Base-by-base conservation (phyloP, 1,139 yeast species). In the Yamadazyma spencermartinsiae region DNA sequence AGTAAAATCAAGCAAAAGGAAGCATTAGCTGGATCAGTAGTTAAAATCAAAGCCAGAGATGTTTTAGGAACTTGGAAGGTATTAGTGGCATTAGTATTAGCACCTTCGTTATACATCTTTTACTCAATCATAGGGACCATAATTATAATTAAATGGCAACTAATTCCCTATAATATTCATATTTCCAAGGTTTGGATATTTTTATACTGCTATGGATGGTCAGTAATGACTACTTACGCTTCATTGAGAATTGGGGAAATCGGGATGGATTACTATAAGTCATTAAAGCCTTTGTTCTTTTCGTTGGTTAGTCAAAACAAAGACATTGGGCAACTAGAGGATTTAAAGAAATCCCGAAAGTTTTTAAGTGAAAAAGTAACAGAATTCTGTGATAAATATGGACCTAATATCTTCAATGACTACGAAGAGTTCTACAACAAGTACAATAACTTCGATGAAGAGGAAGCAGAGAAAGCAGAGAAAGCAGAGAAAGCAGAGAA, bases 331-430 rank as follows among this genome's bases (percentile, higher is more conserved):
- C 52, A 71, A 45, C 61, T 88, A 31, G 69, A 72, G 27, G 67
- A 76, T 36, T 68, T 88, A 49, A 79, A 84, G 49, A 52, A 63
- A 19, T 70, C 74, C 15, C 68, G 96, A 38, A 61, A 66, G 29
- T 68, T 65, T 34, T 67, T 88, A 39, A 75, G 84, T 2, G 61
- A 58, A 30, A 75, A 79, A 44, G 85, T 88, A 32, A 79, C 87
- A 11, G 80, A 77, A 25, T 68, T 81, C 18, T 85, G 89, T 45
- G 81, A 86, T 53, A 75, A 74, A 36, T 73, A 81, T 41, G 96
- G 96, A 0, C 95, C 95, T 0, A 74, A 76, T 49, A 60, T 88
- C 45, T 88, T 81, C 66, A 87, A 89, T 10, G 95, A 88, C 58
- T 70, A 60, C 44, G 61, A 60, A 28, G 50, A 55, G 31, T 61